Evolutionary conservation across 345 rosid genomes (phyloP).

Genomic region (Xanthoceras sorbifolium): DNA sequence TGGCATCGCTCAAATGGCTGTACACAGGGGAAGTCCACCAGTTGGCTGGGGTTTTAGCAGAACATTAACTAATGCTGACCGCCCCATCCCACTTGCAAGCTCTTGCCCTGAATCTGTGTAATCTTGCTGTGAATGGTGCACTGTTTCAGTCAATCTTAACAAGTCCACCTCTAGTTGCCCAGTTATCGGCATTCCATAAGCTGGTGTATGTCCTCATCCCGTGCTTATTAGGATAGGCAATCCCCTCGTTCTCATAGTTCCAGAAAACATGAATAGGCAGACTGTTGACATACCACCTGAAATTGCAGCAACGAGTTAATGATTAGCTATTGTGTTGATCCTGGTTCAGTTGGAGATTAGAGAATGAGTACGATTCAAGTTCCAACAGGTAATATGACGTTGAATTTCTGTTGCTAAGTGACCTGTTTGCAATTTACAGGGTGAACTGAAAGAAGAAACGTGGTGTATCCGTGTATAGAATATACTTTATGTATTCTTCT

Average conservation of each 20-base stretch:
- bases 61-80: constrained; percentile 48
- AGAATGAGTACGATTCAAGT: background rate
- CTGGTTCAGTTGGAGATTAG: background rate
- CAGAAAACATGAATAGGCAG: constrained; percentile 59
- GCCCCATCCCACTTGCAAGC: constrained; percentile 71
- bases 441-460: background rate
- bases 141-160: constrained; percentile 59
- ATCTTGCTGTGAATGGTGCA: constrained; percentile 58
- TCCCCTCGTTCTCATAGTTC: constrained; percentile 54
- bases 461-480: background rate
- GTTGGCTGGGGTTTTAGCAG: constrained; percentile 34
- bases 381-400: background rate
- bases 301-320: constrained; percentile 16
- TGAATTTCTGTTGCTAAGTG: background rate
- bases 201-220: constrained; percentile 68
- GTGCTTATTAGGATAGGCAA: constrained; percentile 73
- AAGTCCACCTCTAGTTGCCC: constrained; percentile 81
- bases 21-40: constrained; percentile 64
- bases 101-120: constrained; percentile 49
- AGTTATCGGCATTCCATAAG: constrained; percentile 75
- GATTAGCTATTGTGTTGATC: background rate
- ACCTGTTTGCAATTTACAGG: background rate
- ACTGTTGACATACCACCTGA: constrained; percentile 66
- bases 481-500: background rate
- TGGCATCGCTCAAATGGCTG: constrained; percentile 45